Evolutionary conservation across 139 green algal genomes (phyloP).

Genomic region (Closterium sp.): DNA sequence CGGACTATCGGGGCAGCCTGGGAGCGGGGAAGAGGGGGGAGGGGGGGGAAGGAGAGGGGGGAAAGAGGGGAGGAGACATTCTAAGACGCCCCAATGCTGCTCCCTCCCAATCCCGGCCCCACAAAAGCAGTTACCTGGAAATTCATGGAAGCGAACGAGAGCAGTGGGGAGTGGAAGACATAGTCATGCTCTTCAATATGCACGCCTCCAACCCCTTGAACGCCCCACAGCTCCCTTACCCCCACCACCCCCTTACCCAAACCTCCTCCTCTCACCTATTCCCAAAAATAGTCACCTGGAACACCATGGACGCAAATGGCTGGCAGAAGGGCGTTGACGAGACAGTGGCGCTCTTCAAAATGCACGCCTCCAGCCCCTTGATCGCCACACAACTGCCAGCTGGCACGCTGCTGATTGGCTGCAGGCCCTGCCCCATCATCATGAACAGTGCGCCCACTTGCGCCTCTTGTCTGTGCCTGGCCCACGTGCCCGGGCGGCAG

Average conservation of each 20-base stretch:
- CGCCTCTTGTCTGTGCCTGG: conserved; percentile 32
- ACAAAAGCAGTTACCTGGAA: conserved; percentile 68
- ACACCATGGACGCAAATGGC: conserved; percentile 86
- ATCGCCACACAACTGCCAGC: conserved; percentile 90
- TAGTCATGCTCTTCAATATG: conserved; percentile 91
- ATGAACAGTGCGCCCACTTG: conserved; percentile 75
- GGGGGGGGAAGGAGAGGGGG: background rate
- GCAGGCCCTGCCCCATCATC: conserved; percentile 92
- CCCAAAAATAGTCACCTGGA: conserved; percentile 62
- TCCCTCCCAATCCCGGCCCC: too few species aligned
- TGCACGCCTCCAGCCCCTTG: conserved; percentile 69
- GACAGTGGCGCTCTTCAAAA: conserved; percentile 94
- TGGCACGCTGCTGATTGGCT: conserved; percentile 69
- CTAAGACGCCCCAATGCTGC: too few species aligned
- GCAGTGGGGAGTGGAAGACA: conserved; percentile 68
- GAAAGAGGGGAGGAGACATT: too few species aligned
- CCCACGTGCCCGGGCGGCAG: background rate
- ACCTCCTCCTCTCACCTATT: background rate
- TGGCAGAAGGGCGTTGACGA: conserved; percentile 62
- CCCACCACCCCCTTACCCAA: too few species aligned
- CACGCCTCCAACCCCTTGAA: conserved; percentile 74
- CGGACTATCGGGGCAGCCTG: conserved; percentile 78
- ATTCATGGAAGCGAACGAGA: conserved; percentile 82
- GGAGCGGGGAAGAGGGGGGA: background rate
- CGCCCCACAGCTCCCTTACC: conserved; percentile 88